Base-by-base conservation (phyloP, 2,329 filamentous ascomycete species). In the Neoscytalidium dimidiatum region DNA sequence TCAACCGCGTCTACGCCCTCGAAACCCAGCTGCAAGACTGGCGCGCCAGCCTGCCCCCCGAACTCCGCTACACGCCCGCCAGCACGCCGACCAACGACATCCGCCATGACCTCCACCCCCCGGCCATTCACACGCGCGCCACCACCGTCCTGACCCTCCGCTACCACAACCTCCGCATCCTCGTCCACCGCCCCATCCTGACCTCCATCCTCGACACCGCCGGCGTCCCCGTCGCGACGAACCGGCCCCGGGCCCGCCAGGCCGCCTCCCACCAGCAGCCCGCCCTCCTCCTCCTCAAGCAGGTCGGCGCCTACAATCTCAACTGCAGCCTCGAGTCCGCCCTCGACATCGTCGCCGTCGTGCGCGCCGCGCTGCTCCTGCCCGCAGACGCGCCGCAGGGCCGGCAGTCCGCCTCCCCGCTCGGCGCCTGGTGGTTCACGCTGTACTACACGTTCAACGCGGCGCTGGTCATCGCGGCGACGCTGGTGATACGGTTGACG, bases 131-230 rank as follows among this genome's bases (percentile, higher is more conserved):
- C 65, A 66, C 77, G 69, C 67, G 74, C 70, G 78, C 83, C 43
- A 74, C 76, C 3, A 72, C 83, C 7, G 79, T 85, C 3, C 71
- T 83, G 0, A 77, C 77, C 0, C 64, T 82, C 17, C 74, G 81
- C n/a, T 80, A 79, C 65, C 73, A 75, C 19, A 80, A 82, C 64
- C 67, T 80, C 3, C 75, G 75, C 3, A 73, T 82, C 4, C 72
- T 83, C 2, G 63, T 80, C 1, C 80, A 82, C 56, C 73, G 80
- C 2, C 77, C 77, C 7, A 69, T 81, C 9, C 71, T 82, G 1
- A 75, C 75, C 26, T 76, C 74, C 57, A 77, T 80, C 33, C 67
- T 82, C 5, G 73, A 76, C 17, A 31, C 64, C 67, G 14, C 58
- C 35, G 63, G 28, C 17, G 49, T 28, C 13, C 31, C 46, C 21